A percentile compares a stretch with the other conserved stretches of the same genome.
Evolutionary conservation across 768 basidiomycete species (phyloP).

Genomic region (Hebeloma cylindrosporum): DNA sequence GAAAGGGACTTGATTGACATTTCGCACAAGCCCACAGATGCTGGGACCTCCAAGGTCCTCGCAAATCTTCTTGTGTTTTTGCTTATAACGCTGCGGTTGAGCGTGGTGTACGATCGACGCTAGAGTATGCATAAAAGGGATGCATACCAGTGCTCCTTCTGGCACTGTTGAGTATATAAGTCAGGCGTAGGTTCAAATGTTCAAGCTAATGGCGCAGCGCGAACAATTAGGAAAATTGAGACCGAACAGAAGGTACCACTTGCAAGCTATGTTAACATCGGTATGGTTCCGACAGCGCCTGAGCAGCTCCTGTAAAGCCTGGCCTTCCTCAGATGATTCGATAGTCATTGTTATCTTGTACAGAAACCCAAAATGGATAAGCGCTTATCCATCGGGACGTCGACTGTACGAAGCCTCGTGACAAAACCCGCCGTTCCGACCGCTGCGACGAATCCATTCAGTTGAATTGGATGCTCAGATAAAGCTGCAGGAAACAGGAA

Average conservation of each 20-base stretch:
- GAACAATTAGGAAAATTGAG: neutral
- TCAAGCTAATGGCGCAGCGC: too few relatives aligned
- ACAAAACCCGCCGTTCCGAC: neutral
- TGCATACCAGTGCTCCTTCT: too few relatives aligned
- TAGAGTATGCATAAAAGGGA: too few relatives aligned
- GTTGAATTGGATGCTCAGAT: neutral
- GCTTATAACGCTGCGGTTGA: too few relatives aligned
- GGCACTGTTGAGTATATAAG: too few relatives aligned
- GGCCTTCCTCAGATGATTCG: neutral
- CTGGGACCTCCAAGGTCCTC: too few relatives aligned
- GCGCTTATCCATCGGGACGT: slow-evolving; percentile 3
- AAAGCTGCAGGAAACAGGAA: neutral
- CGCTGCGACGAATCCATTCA: neutral
- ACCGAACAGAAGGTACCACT: too few relatives aligned
- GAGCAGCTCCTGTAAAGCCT: neutral
- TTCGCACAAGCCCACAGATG: too few relatives aligned
- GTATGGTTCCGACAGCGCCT: neutral
- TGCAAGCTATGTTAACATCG: neutral
- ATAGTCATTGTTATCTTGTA: neutral
- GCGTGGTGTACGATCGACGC: too few relatives aligned
- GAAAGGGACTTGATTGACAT: too few relatives aligned
- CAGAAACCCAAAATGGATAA: slow-evolving; percentile 5
- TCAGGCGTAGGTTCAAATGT: too few relatives aligned
- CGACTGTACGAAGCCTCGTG: neutral
- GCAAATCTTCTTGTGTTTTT: too few relatives aligned